Percentiles rank a stretch among this genome's conserved stretches.
Conservation (phyloP, 257 asterid species). For the Salvia splendens region DNA sequence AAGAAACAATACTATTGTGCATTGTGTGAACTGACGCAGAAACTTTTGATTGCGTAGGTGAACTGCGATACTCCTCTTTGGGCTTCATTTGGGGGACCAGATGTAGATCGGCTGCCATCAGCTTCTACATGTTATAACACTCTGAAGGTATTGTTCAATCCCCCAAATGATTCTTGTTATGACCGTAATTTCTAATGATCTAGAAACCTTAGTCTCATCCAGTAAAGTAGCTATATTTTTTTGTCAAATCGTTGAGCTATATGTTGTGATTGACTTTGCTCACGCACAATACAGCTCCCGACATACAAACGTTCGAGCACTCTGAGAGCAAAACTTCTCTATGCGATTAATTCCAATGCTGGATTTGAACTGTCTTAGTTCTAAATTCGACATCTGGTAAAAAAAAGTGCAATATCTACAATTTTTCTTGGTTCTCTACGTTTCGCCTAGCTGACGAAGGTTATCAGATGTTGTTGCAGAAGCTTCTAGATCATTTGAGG, state of each 20-base stretch:
- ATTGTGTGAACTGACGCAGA: conserved; percentile 25
- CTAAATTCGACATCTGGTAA: too few relatives aligned
- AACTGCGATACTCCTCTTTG: conserved; percentile 78
- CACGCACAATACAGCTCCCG: conserved; percentile 70
- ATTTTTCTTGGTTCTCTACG: too few relatives aligned
- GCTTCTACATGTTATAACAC: conserved; percentile 98
- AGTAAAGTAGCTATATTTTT: not conserved
- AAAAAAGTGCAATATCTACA: not conserved
- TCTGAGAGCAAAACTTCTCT: conserved; percentile 82
- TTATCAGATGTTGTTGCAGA: conserved; percentile 10
- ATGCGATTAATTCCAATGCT: conserved; percentile 92
- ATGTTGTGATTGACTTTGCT: conserved; percentile 24
- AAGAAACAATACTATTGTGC: not conserved
- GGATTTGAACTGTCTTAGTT: conserved; percentile 95
- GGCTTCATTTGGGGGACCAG: conserved; percentile 96
- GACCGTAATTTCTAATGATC: conserved; percentile 8
- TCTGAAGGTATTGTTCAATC: conserved; percentile 61
- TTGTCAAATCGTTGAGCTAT: not conserved
- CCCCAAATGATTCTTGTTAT: conserved; percentile 3
- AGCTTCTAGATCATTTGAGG: not conserved
- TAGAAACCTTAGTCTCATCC: conserved; percentile 15
- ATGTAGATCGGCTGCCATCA: conserved; percentile 98
- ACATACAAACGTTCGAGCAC: conserved; percentile 86
- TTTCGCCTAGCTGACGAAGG: not conserved
- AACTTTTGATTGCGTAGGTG: conserved; percentile 52